Conservation (phyloP, 441 rosid species). For the Euphorbia schlechtendalii region DNA sequence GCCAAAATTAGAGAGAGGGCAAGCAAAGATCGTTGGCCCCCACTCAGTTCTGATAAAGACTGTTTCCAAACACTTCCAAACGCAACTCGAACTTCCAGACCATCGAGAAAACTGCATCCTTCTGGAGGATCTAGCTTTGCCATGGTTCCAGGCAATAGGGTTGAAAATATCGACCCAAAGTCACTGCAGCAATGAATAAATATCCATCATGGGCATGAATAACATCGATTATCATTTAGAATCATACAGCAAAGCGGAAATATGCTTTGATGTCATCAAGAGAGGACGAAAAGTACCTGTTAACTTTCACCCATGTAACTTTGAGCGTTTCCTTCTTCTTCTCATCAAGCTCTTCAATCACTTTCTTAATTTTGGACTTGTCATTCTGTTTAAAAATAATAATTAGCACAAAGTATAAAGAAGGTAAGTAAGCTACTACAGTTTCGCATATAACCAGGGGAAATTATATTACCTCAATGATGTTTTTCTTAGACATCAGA, state of each 20-base stretch:
- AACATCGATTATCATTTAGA: background rate
- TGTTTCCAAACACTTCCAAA: slow-evolving; percentile 99
- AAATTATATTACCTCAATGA: slow-evolving; percentile 85
- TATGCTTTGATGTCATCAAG: background rate
- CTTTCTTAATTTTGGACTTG: slow-evolving; percentile 90
- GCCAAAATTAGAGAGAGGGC: slow-evolving; percentile 95
- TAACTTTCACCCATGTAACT: slow-evolving; percentile 99
- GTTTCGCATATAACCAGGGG: slow-evolving; percentile 12
- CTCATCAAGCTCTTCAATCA: slow-evolving; percentile 98
- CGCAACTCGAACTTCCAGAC: slow-evolving; percentile 98
- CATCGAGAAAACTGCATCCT: slow-evolving; percentile 92
- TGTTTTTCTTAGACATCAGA: slow-evolving; percentile 87
- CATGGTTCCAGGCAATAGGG: slow-evolving; percentile 93
- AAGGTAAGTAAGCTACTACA: slow-evolving; percentile 14
- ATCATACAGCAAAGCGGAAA: background rate
- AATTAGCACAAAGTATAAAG: slow-evolving; percentile 14
- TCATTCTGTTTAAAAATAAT: slow-evolving; percentile 53
- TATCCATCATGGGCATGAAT: slow-evolving; percentile 5
- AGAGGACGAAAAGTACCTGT: slow-evolving; percentile 34
- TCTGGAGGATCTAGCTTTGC: slow-evolving; percentile 95
- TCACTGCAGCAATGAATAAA: slow-evolving; percentile 48
- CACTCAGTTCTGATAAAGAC: slow-evolving; percentile 93
- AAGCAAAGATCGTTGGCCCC: slow-evolving; percentile 95
- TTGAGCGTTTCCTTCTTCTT: slow-evolving; percentile 96
- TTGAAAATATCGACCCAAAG: slow-evolving; percentile 95